Percentiles rank a stretch among this genome's conserved stretches.
phyloP scores from a whole-genome alignment of 176 grass and related monocot species.

The Ensete ventricosum region DNA sequence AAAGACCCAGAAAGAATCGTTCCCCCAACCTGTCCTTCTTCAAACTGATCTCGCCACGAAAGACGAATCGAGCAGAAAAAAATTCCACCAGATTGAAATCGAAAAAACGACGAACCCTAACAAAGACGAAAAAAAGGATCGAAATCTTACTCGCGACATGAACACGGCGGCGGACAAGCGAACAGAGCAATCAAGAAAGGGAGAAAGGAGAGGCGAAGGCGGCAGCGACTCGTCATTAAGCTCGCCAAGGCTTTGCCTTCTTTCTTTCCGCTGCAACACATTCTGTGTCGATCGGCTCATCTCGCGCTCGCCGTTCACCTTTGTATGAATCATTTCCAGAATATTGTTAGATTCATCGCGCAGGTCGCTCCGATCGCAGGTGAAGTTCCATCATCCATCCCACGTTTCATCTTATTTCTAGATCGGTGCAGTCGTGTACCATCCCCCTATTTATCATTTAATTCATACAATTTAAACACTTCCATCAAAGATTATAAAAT shows the following conservation, averaged over 20 bases:
- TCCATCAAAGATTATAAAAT: no score
- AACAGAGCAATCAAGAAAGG: neutral
- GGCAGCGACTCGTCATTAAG: neutral
- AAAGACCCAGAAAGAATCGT: neutral
- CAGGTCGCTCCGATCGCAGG: no score
- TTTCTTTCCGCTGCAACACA: neutral
- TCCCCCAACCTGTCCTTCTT: neutral
- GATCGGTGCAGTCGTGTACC: no score
- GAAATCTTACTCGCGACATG: conserved; percentile 8
- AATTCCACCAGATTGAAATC: neutral
- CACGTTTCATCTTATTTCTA: no score
- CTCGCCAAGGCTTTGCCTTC: neutral
- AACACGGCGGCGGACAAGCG: neutral
- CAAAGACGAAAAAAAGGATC: neutral
- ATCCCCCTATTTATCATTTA: no score
- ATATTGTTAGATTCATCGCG: no score
- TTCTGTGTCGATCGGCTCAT: no score
- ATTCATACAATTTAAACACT: no score
- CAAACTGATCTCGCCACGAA: neutral
- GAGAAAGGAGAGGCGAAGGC: neutral
- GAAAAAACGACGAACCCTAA: neutral
- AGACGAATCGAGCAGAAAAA: neutral
- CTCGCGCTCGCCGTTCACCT: neutral
- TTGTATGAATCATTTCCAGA: no score
- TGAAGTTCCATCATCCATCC: no score